phyloP scores from a whole-genome alignment of 1,139 yeast genomes.

The Suhomyces atakaporum region DNA sequence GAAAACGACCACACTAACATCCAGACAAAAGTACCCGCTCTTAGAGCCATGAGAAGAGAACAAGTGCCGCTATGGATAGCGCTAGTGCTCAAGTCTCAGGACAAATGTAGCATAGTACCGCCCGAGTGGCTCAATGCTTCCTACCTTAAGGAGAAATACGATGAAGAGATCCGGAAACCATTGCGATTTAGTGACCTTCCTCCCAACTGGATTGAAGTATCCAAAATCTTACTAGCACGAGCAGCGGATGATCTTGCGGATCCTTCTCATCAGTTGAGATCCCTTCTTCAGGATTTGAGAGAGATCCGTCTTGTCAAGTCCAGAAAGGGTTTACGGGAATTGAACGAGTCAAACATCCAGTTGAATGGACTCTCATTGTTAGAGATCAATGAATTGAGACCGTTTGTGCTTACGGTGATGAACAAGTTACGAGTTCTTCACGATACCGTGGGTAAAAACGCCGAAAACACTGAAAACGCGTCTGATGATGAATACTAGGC shows the following conservation, averaged over 20 bases:
- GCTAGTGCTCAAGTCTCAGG: conserved; percentile 75
- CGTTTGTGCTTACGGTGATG: conserved; percentile 80
- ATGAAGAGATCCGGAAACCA: conserved; percentile 62
- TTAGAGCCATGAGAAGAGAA: conserved; percentile 69
- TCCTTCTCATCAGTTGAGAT: conserved; percentile 63
- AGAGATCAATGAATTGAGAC: conserved; percentile 88
- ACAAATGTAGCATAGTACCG: conserved; percentile 80
- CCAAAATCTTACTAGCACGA: conserved; percentile 62
- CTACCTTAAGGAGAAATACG: conserved; percentile 60
- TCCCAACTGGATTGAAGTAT: conserved; percentile 82
- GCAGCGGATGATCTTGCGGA: conserved; percentile 79
- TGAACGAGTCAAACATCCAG: conserved; percentile 82
- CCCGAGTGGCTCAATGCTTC: conserved; percentile 81
- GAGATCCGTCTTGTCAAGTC: conserved; percentile 84
- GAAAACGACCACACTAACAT: conserved; percentile 5
- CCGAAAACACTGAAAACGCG: conserved; percentile 15
- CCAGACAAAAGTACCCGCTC: conserved; percentile 49
- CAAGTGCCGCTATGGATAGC: conserved; percentile 90
- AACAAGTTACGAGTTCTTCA: conserved; percentile 63
- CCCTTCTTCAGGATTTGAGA: conserved; percentile 76
- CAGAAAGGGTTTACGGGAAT: conserved; percentile 70
- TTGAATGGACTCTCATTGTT: conserved; percentile 78
- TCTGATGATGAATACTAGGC: conserved; percentile 16
- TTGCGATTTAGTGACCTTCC: conserved; percentile 73
- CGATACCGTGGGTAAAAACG: conserved; percentile 28